These are phyloP conservation scores for Stevia rebaudiana DNA, from an alignment of 140 eudicot genomes.

Conservation along the genomic window DNA sequence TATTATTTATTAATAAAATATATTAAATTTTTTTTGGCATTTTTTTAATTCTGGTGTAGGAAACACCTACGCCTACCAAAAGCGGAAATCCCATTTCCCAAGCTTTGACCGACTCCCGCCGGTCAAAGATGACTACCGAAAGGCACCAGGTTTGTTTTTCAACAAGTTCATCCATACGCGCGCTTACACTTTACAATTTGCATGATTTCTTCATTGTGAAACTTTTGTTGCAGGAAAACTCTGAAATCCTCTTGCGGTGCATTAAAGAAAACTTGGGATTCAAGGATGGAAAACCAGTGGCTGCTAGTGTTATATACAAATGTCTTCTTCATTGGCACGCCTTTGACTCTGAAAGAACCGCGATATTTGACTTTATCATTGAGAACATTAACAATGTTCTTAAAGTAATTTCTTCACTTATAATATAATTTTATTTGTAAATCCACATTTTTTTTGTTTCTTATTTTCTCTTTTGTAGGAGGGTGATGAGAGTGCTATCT, in stretches of 20 bases:
- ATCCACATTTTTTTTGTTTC: not conserved
- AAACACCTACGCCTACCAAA: slow-evolving; percentile 88
- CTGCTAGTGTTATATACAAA: slow-evolving; percentile 89
- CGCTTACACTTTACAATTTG: slow-evolving; percentile 2
- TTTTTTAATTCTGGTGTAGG: slow-evolving; percentile 42
- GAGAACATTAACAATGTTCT: slow-evolving; percentile 74
- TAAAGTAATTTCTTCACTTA: slow-evolving; percentile 43
- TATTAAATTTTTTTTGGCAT: not conserved
- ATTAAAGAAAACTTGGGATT: slow-evolving; percentile 84
- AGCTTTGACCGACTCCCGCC: slow-evolving; percentile 75
- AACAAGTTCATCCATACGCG: not conserved
- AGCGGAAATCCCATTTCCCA: slow-evolving; percentile 52
- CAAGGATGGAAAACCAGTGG: slow-evolving; percentile 87
- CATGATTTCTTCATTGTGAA: slow-evolving; percentile 3
- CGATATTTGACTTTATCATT: slow-evolving; percentile 82
- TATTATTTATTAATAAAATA: too few species aligned
- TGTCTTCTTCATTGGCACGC: slow-evolving; percentile 95
- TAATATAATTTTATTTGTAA: slow-evolving; percentile 2
- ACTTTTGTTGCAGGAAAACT: slow-evolving; percentile 52
- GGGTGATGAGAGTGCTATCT: slow-evolving; percentile 62
- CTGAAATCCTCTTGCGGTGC: slow-evolving; percentile 69
- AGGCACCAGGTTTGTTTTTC: slow-evolving; percentile 55
- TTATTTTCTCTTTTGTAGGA: slow-evolving; percentile 39
- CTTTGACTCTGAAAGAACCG: slow-evolving; percentile 92
- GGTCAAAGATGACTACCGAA: slow-evolving; percentile 70